phyloP scores from a whole-genome alignment of 2,329 filamentous ascomycete species.

The Colletotrichum sp. region DNA sequence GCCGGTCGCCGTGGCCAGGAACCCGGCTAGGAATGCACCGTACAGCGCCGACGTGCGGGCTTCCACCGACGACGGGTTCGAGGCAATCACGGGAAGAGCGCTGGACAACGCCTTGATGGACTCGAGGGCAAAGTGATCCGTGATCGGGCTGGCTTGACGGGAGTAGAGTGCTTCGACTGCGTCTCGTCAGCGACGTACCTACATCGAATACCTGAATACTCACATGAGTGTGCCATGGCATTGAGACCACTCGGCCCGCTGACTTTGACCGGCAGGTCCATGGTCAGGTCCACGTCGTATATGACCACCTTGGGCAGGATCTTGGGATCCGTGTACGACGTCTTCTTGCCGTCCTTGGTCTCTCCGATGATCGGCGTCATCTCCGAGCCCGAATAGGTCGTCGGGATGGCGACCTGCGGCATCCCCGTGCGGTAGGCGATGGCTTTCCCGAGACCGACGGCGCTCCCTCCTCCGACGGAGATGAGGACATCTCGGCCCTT shows the following conservation, averaged over 20 bases:
- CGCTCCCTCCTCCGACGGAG: slow-evolving; percentile 67
- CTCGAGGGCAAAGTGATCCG: slow-evolving; percentile 11
- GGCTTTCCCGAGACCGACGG: slow-evolving; percentile 63
- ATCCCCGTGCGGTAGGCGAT: slow-evolving; percentile 57
- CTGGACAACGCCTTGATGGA: slow-evolving; percentile 17
- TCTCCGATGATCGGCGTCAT: slow-evolving; percentile 51
- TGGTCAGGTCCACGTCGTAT: slow-evolving; percentile 17
- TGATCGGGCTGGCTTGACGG: slow-evolving; percentile 13
- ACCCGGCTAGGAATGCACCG: slow-evolving; percentile 16
- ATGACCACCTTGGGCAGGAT: slow-evolving; percentile 20
- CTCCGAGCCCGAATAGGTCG: slow-evolving; percentile 65
- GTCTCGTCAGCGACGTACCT: background rate
- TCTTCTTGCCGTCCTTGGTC: slow-evolving; percentile 21
- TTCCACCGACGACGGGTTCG: slow-evolving; percentile 44
- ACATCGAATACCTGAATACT: background rate
- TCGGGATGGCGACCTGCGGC: slow-evolving; percentile 64
- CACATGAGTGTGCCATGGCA: slow-evolving; percentile 19
- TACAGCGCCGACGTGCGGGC: slow-evolving; percentile 41
- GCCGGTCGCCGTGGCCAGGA: slow-evolving; percentile 5
- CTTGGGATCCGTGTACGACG: slow-evolving; percentile 9
- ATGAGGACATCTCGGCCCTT: slow-evolving; percentile 58
- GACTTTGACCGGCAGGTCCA: slow-evolving; percentile 16
- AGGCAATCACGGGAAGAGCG: slow-evolving; percentile 57
- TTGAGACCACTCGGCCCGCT: slow-evolving; percentile 18
- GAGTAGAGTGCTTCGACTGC: slow-evolving; percentile 18